Conservation (phyloP, 176 grass and related monocot species). For the Triticum aestivum region DNA sequence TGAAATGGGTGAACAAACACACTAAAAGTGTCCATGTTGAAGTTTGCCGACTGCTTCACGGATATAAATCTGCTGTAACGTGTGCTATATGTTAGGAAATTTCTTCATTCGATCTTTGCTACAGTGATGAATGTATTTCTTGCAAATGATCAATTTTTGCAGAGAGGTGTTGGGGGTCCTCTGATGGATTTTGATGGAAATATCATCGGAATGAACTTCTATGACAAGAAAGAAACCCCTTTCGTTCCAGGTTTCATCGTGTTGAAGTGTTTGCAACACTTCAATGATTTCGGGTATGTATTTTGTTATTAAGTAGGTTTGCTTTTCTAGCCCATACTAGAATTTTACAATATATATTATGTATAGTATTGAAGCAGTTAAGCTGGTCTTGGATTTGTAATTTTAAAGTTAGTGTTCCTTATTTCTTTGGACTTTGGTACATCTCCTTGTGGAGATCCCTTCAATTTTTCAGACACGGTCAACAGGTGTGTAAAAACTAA, state of each 20-base stretch:
- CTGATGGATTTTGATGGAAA: constrained; percentile 20
- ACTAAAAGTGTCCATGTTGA: neutral
- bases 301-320: neutral
- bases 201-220: constrained; percentile 17
- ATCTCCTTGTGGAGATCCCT: neutral
- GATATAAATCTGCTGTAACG: neutral
- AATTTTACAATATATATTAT: neutral
- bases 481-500: too few species aligned
- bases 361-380: neutral
- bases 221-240: constrained; percentile 27
- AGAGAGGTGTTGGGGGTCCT: constrained; percentile 22
- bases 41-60: neutral
- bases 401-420: too few species aligned
- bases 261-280: constrained; percentile 33
- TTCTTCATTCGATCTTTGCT: neutral
- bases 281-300: neutral
- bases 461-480: neutral
- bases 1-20: too few species aligned
- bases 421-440: neutral
- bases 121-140: neutral
- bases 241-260: constrained; percentile 29
- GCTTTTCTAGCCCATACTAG: neutral
- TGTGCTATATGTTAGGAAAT: neutral
- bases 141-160: neutral
- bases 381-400: neutral